Evolutionary conservation across 768 basidiomycete species (phyloP).

Genomic region (Leccinum fibrillosum): DNA sequence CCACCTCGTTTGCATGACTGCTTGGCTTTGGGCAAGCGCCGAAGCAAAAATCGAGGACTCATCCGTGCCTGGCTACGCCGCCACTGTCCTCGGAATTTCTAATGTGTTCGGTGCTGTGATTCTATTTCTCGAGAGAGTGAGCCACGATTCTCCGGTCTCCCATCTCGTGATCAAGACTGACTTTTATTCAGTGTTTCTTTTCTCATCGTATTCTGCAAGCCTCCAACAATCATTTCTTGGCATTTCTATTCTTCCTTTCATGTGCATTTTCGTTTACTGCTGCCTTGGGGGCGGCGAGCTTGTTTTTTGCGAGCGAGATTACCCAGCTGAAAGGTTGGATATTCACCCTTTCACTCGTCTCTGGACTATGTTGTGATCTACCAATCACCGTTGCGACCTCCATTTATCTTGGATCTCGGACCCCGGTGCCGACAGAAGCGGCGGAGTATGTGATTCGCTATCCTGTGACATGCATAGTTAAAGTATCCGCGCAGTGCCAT

Average conservation of each 20-base stretch:
- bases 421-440: background rate
- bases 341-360: slow-evolving; percentile 17
- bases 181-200: slow-evolving; percentile 18
- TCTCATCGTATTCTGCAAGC: slow-evolving; percentile 13
- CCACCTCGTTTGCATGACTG: slow-evolving; percentile 14
- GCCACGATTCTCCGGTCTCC: background rate
- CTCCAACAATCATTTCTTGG: slow-evolving; percentile 14
- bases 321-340: slow-evolving; percentile 11
- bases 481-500: slow-evolving; percentile 3
- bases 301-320: slow-evolving; percentile 12
- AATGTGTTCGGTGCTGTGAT: slow-evolving; percentile 12
- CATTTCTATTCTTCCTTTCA: slow-evolving; percentile 8
- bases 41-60: background rate
- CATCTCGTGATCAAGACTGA: background rate
- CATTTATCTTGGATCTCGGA: slow-evolving; percentile 9
- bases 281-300: slow-evolving; percentile 18
- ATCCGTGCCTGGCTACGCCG: slow-evolving; percentile 10
- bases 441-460: slow-evolving; percentile 5
- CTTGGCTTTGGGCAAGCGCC: slow-evolving; percentile 21
- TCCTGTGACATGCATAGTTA: background rate
- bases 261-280: slow-evolving; percentile 22
- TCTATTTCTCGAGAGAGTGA: slow-evolving; percentile 16
- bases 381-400: slow-evolving; percentile 5
- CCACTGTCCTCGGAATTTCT: slow-evolving; percentile 19
- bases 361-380: slow-evolving; percentile 19